Evolutionary conservation across 129 eudicot species (phyloP).

Genomic region (Flaveria robusta): DNA sequence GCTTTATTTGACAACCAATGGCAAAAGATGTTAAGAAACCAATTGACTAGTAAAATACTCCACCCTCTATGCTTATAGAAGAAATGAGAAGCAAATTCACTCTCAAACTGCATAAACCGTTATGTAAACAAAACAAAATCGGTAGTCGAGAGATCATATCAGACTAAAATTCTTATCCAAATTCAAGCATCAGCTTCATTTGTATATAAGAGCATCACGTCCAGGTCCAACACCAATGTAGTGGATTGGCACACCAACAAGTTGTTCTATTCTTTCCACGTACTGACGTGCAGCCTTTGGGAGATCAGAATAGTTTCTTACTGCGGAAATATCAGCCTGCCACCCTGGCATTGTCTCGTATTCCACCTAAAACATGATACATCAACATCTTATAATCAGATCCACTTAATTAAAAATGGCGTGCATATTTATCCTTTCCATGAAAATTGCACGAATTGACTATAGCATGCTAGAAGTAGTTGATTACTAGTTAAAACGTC

Average conservation of each 20-base stretch:
- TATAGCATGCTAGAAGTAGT: neutral
- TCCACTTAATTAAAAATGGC: neutral
- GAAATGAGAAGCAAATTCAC: constrained; percentile 4
- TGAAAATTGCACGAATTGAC: neutral
- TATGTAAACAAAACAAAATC: neutral
- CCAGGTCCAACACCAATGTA: constrained; percentile 97
- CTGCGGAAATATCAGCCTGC: constrained; percentile 77
- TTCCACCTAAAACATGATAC: constrained; percentile 61
- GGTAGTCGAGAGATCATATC: constrained; percentile 11
- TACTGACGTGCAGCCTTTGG: constrained; percentile 84
- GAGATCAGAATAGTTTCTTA: constrained; percentile 74
- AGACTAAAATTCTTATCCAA: constrained; percentile 3
- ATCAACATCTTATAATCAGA: neutral
- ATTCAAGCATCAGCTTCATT: constrained; percentile 41
- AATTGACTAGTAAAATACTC: neutral
- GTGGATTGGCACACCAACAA: constrained; percentile 86
- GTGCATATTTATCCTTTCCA: neutral
- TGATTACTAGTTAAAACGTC: neutral
- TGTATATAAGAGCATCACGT: constrained; percentile 96
- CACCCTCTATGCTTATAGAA: neutral
- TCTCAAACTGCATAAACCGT: constrained; percentile 4
- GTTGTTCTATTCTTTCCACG: constrained; percentile 87
- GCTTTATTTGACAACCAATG: constrained; percentile 12
- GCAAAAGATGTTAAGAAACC: constrained; percentile 6
- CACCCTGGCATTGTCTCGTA: constrained; percentile 95